Conservation (phyloP, 805 yeast species). For the Candida boleticola region DNA sequence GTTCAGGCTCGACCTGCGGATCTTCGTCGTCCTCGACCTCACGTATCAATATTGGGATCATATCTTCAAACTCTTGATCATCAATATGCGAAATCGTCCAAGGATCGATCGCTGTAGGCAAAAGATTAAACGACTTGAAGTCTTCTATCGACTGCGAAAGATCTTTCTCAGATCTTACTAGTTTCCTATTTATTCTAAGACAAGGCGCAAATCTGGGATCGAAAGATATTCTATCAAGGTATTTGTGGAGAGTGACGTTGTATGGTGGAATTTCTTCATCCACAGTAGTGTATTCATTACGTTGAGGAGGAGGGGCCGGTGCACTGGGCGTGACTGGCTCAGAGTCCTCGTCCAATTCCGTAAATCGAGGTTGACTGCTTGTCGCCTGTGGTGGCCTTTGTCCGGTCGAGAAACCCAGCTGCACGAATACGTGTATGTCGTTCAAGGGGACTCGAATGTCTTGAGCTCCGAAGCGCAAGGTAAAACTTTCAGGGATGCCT, state of each 20-base stretch:
- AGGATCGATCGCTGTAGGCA: constrained; percentile 20
- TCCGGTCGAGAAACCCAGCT: neutral
- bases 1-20: neutral
- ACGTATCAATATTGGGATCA: constrained; percentile 19
- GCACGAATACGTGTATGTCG: neutral
- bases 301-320: constrained; percentile 5
- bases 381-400: neutral
- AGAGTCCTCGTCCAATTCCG: neutral
- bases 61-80: constrained; percentile 21
- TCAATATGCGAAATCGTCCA: constrained; percentile 24
- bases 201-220: constrained; percentile 27
- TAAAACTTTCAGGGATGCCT: neutral
- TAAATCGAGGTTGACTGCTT: neutral
- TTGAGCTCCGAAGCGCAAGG: neutral
- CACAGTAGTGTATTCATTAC: constrained; percentile 7
- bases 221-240: constrained; percentile 24
- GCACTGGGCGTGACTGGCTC: neutral
- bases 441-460: neutral
- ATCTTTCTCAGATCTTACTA: constrained; percentile 3
- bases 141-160: constrained; percentile 13
- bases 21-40: neutral
- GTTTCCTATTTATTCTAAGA: constrained; percentile 17
- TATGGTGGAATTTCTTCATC: constrained; percentile 25
- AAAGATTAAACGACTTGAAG: constrained; percentile 17
- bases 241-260: constrained; percentile 20